Evolutionary conservation across 176 grass and related monocot species (phyloP).

Genomic region (Musa beccarii): DNA sequence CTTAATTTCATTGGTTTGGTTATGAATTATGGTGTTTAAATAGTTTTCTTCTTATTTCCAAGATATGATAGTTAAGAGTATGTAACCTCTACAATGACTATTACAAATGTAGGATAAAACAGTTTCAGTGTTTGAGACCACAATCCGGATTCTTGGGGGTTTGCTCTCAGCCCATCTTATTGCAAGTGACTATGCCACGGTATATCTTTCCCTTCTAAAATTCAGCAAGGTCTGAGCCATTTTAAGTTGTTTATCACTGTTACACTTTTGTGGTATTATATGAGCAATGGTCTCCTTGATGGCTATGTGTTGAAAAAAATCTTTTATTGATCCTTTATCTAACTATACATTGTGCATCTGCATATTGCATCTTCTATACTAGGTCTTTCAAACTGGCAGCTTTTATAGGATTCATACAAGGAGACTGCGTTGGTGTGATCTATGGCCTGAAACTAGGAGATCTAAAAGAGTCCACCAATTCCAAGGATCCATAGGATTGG

Average conservation of each 20-base stretch:
- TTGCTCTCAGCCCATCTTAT: conserved; percentile 85
- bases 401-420: too few species aligned
- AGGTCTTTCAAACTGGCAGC: too few species aligned
- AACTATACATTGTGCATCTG: background rate
- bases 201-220: conserved; percentile 18
- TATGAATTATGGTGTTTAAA: too few species aligned
- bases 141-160: conserved; percentile 86
- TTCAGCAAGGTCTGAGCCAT: background rate
- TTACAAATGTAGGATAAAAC: conserved; percentile 71
- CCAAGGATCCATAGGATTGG: too few species aligned
- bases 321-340: background rate
- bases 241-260: background rate
- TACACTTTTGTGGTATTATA: background rate
- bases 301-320: background rate
- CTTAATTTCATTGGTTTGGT: conserved; percentile 3
- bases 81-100: conserved; percentile 13
- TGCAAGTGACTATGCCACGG: conserved; percentile 89
- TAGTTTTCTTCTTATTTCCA: conserved; percentile 6
- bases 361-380: too few species aligned
- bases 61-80: conserved; percentile 12
- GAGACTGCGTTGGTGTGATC: too few species aligned
- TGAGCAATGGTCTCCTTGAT: background rate
- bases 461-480: too few species aligned
- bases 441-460: too few species aligned
- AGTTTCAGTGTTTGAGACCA: conserved; percentile 96